Evolutionary conservation across 352 stramenopile genomes (phyloP).

Genomic region (Globisporangium apiculatum): DNA sequence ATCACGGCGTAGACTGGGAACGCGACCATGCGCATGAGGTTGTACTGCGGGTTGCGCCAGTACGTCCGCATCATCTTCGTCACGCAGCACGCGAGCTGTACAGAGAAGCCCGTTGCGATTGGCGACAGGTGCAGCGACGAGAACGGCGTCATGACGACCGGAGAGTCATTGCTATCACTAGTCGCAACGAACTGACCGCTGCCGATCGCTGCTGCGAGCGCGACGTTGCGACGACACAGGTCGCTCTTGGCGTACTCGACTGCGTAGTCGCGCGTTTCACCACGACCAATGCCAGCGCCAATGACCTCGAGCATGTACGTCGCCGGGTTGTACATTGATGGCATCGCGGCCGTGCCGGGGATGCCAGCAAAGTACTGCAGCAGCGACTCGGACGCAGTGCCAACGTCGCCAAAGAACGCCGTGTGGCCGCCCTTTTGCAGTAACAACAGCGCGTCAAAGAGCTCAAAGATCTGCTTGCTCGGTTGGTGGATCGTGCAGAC

Average conservation of each 20-base stretch:
- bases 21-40: conserved; percentile 51
- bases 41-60: conserved; percentile 55
- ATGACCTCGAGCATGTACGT: conserved; percentile 80
- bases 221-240: conserved; percentile 26
- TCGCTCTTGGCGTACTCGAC: conserved; percentile 38
- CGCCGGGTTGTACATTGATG: conserved; percentile 72
- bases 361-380: conserved; percentile 83
- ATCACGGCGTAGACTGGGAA: conserved; percentile 55
- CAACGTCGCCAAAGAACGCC: conserved; percentile 87
- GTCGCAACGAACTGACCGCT: conserved; percentile 17
- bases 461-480: conserved; percentile 87
- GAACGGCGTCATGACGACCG: conserved; percentile 11
- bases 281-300: conserved; percentile 28
- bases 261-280: conserved; percentile 29
- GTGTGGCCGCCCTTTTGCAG: conserved; percentile 57
- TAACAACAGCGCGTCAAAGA: conserved; percentile 89
- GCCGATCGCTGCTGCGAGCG: conserved; percentile 18
- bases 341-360: conserved; percentile 55
- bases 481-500: conserved; percentile 62
- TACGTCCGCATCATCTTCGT: conserved; percentile 40
- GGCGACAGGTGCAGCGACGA: conserved; percentile 38
- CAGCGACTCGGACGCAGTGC: conserved; percentile 61
- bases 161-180: background rate
- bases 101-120: conserved; percentile 37
- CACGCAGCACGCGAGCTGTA: conserved; percentile 19